Evolutionary conservation across 2,329 filamentous ascomycete species (phyloP), one percentile per base, ranked within the genome.

Genomic region (Ophiocordyceps camponoti-floridani): DNA sequence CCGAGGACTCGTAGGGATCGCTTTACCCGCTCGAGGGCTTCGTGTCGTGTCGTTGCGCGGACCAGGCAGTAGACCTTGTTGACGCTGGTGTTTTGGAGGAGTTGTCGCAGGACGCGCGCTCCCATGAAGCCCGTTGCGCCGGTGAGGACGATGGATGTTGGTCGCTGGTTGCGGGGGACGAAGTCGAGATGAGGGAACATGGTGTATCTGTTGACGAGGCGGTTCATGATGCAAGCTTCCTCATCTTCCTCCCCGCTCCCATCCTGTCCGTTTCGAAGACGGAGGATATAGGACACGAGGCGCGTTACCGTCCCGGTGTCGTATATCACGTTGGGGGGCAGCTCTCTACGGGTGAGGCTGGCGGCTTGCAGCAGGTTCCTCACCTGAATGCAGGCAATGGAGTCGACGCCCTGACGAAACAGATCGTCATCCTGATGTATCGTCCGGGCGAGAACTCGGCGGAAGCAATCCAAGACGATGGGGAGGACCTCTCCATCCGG

Each of bases 121-220:
- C 79, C 79, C 0, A 83, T 63, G 2, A 77, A 78, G 1, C 79
- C 79, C 0, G 79, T 83, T 0, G 72, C 70, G 2, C 79, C 79
- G 0, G 79, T 83, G 4, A 83, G 56, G 1, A 77, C 57, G 1
- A 56, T 46, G 0, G 35, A 45, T 23, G 12, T 30, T 10, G 23
- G 27, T 11, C 14, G n/a, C 26, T 30, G 19, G 2, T 16, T 19
- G 13, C 42, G 31, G 13, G 31, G 10, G 18, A 10, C 4, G 16
- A 16, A 3, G 8, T 7, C 2, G 19, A 18, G 13, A 1, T 43
- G 3, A 1, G 44, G 14, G 1, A 1, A 6, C 1, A n/a, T 19
- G 43, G 35, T 30, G 43, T 44, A 44, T n/a, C 23, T 40, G 2
- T 27, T 26, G 2, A 19, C 43, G 16, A 40, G 43, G 14, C 12